Percentiles rank a stretch among this genome's conserved stretches.
These are phyloP conservation scores for Omphalea diandra DNA, from an alignment of 441 rosid species.

Conservation along the genomic window DNA sequence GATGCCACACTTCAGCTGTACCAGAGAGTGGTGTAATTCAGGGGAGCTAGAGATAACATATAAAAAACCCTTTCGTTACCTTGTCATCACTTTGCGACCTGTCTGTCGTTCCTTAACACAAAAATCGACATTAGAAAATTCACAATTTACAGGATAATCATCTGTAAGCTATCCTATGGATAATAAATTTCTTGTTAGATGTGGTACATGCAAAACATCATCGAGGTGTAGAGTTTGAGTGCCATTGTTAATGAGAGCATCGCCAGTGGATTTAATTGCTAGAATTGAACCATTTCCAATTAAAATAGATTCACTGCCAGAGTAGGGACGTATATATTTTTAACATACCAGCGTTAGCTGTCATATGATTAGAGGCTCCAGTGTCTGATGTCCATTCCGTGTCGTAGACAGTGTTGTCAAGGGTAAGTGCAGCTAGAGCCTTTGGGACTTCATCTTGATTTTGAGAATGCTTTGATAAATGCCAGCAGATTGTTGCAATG, in stretches of 20 bases:
- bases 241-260: background rate
- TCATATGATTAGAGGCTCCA: slow-evolving; percentile 12
- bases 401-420: slow-evolving; percentile 7
- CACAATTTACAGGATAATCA: background rate
- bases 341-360: slow-evolving; percentile 4
- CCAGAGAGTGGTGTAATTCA: no score
- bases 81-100: background rate
- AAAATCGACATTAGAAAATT: background rate
- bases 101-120: background rate
- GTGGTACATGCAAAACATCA: background rate
- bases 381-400: slow-evolving; percentile 8
- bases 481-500: background rate
- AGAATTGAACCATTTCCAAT: slow-evolving; percentile 9
- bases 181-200: background rate
- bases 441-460: slow-evolving; percentile 2
- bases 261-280: background rate
- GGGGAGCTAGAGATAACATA: slow-evolving; percentile 6
- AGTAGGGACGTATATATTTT: background rate
- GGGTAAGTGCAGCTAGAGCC: slow-evolving; percentile 13
- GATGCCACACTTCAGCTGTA: no score
- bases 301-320: background rate
- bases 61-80: slow-evolving; percentile 13
- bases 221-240: background rate
- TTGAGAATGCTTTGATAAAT: background rate
- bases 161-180: background rate